Percentiles rank a stretch among this genome's conserved stretches.
Conservation (phyloP, 2,329 filamentous ascomycete genomes). For the Rosellinia necatrix region DNA sequence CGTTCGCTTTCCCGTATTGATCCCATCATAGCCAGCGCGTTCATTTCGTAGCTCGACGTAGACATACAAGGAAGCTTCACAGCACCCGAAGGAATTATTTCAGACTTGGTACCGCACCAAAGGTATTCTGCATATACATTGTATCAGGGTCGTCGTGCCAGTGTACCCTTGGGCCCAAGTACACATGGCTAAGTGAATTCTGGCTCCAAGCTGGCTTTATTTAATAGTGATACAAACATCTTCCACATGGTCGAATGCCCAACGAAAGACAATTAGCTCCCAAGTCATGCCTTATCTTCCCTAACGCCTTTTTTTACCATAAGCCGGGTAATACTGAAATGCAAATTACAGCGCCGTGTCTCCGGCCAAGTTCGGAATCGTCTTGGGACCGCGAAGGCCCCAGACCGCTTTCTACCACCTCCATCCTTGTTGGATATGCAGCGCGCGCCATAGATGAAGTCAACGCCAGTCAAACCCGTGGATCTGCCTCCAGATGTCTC, state of each 20-base stretch:
- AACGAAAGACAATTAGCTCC: not conserved
- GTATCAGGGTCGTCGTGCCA: not conserved
- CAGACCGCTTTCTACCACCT: not conserved
- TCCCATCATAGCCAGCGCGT: not conserved
- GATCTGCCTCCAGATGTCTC: no score
- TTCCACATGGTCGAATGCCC: not conserved
- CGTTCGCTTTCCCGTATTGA: not conserved
- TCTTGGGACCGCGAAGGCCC: not conserved
- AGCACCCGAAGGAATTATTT: not conserved
- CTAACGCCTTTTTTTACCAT: slow-evolving; percentile 24
- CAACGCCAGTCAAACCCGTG: no score
- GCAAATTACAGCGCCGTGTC: slow-evolving; percentile 15
- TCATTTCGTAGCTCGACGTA: slow-evolving; percentile 1
- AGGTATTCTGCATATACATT: not conserved
- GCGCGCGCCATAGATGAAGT: no score
- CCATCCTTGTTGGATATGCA: not conserved
- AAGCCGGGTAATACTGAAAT: slow-evolving; percentile 8
- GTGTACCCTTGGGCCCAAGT: not conserved
- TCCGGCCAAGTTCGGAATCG: not conserved
- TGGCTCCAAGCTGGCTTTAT: not conserved
- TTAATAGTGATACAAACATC: slow-evolving; percentile 15
- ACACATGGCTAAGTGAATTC: not conserved
- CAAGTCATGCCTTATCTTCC: slow-evolving; percentile 5
- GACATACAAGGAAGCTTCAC: slow-evolving; percentile 15
- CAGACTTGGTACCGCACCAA: not conserved